Evolutionary conservation across 768 basidiomycete species (phyloP).

Genomic region (Cyathus striatus): DNA sequence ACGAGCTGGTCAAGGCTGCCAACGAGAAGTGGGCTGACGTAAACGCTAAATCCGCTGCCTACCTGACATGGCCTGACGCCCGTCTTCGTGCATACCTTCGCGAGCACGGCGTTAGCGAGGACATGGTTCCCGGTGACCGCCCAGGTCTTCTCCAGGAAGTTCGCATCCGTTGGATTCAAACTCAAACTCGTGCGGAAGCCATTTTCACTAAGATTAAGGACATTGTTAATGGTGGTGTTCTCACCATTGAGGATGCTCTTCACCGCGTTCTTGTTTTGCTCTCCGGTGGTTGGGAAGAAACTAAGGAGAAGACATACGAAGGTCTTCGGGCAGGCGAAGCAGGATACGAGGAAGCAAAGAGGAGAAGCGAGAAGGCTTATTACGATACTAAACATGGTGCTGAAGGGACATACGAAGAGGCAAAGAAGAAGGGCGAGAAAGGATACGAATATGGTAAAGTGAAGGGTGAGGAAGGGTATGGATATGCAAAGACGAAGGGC

Average conservation of each 20-base stretch:
- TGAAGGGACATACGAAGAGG: conserved; percentile 12
- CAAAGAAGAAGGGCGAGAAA: conserved; percentile 16
- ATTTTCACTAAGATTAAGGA: conserved; percentile 61
- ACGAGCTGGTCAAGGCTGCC: conserved; percentile 71
- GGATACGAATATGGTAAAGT: conserved; percentile 12
- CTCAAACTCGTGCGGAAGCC: conserved; percentile 48
- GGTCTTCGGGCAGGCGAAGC: conserved; percentile 16
- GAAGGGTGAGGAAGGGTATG: conserved; percentile 17
- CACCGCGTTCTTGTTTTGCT: conserved; percentile 39
- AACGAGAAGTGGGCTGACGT: conserved; percentile 61
- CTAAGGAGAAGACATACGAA: conserved; percentile 20
- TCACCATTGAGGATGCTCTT: conserved; percentile 76
- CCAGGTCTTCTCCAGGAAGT: conserved; percentile 82
- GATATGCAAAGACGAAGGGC: conserved; percentile 15
- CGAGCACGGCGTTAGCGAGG: conserved; percentile 68
- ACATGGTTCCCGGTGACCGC: conserved; percentile 56
- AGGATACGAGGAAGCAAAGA: conserved; percentile 15
- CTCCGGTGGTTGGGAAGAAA: conserved; percentile 30
- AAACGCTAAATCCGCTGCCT: conserved; percentile 43
- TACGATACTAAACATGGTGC: no score
- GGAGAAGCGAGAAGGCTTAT: conserved; percentile 18
- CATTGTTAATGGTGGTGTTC: conserved; percentile 60
- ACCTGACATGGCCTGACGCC: conserved; percentile 90
- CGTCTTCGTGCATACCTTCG: conserved; percentile 87
- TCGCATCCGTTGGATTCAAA: conserved; percentile 75